Base-by-base conservation (phyloP, 441 rosid genomes). In the Pelargonium citronellum region DNA sequence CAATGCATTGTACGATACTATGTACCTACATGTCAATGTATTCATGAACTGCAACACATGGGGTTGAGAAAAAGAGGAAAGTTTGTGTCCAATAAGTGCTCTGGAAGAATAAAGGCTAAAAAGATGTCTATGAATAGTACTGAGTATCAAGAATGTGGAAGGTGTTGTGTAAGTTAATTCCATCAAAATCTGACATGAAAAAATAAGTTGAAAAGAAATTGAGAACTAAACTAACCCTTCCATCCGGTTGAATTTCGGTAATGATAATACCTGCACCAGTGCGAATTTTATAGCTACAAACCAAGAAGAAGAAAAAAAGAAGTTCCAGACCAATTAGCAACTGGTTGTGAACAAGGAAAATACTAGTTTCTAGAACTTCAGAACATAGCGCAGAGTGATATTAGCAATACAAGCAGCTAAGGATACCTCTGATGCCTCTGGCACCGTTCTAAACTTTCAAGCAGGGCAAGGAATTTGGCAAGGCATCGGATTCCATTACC, bases 201-300 rank as follows among this genome's bases (percentile, higher is more conserved):
- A 13, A 49, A n/a, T 12, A 49, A n/a, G 15, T 49, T 13, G 15
- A 4, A 3, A 13, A 17, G 24, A 49, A 49, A 10, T 13, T 51
- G 57, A 51, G 57, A 67, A 65, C 57, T 57, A 66, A 89, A 65
- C 57, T 57, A 66, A 89, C 88, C 88, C 85, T 82, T 44, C 95
- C 97, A 69, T 90, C 90, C 64, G 85, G 90, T 80, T 86, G 91
- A 80, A 95, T 83, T 72, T 91, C 97, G 3, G 99, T 96, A 78
- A 92, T 86, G 78, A 90, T 92, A 27, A 95, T 74, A 60, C 98
- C 99, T 75, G 99, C 99, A 67, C 95, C 96, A 15, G 99, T 92
- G 72, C 92, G 95, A 7, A 95, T 70, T 0, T 90, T 85, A 80
- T 91, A 92, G 73, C 91, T 89, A 76, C 72, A 77, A 44, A 19